Conservation (phyloP, 2,329 filamentous ascomycete species). For the Ascochyta rabiei region DNA sequence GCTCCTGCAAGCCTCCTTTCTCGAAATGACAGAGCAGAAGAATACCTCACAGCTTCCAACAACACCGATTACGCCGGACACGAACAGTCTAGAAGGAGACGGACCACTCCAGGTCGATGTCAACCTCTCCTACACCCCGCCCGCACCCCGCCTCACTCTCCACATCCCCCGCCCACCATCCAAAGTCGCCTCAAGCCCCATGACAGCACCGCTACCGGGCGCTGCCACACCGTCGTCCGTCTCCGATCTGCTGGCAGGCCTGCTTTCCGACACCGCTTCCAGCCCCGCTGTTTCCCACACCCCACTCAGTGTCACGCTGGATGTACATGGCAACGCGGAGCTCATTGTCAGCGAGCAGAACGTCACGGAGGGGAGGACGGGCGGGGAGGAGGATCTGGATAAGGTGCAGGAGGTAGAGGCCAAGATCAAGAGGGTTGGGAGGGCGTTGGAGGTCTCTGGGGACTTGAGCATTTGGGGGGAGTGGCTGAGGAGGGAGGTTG, state of each 20-base stretch:
- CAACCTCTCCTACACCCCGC: slow-evolving; percentile 41
- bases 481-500: slow-evolving; percentile 49
- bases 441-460: slow-evolving; percentile 54
- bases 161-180: slow-evolving; percentile 38
- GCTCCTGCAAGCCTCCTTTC: slow-evolving; percentile 68
- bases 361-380: slow-evolving; percentile 33
- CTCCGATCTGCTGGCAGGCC: slow-evolving; percentile 25
- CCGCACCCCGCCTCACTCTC: slow-evolving; percentile 38
- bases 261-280: slow-evolving; percentile 22
- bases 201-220: background rate
- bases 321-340: slow-evolving; percentile 65
- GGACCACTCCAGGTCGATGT: slow-evolving; percentile 36
- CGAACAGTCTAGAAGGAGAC: background rate
- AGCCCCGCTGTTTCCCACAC: slow-evolving; percentile 49
- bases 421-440: slow-evolving; percentile 46
- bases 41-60: slow-evolving; percentile 22
- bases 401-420: slow-evolving; percentile 32
- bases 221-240: slow-evolving; percentile 15
- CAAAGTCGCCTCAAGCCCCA: background rate
- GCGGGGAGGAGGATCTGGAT: slow-evolving; percentile 33
- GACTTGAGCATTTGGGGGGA: slow-evolving; percentile 60
- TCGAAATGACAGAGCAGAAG: slow-evolving; percentile 5
- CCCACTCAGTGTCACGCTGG: slow-evolving; percentile 60
- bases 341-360: slow-evolving; percentile 67
- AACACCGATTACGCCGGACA: slow-evolving; percentile 15